These are phyloP conservation scores for Chrysosporium keratinophilum DNA, from an alignment of 2,329 filamentous ascomycete species.

Conservation along the genomic window DNA sequence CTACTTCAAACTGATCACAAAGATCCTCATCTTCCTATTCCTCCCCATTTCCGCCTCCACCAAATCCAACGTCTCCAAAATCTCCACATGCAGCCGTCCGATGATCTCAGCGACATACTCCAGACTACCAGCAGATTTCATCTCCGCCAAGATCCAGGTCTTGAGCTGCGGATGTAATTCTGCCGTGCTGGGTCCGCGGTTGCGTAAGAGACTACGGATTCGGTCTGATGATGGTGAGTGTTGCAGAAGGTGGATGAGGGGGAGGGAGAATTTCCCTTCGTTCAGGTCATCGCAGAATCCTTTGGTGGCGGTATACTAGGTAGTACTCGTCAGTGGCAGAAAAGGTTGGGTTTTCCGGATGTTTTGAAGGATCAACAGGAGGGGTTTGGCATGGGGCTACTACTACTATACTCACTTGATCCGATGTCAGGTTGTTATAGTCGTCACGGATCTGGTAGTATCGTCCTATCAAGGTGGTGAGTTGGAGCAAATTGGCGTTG, in stretches of 20 bases:
- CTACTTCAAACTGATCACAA: not conserved
- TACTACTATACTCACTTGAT: slow-evolving; percentile 17
- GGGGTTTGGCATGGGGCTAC: too few species aligned
- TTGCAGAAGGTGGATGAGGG: slow-evolving; percentile 60
- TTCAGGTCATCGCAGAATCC: slow-evolving; percentile 90
- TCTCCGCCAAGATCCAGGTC: slow-evolving; percentile 10
- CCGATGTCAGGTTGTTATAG: slow-evolving; percentile 64
- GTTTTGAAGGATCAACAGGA: too few species aligned
- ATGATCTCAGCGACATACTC: slow-evolving; percentile 3
- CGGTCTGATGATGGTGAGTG: not conserved
- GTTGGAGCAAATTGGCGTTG: slow-evolving; percentile 40
- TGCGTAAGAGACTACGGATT: not conserved
- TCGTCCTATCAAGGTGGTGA: slow-evolving; percentile 53
- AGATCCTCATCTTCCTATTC: not conserved
- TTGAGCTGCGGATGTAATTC: not conserved
- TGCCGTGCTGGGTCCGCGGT: not conserved
- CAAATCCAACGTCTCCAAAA: slow-evolving; percentile 1
- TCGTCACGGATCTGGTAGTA: slow-evolving; percentile 50
- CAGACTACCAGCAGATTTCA: slow-evolving; percentile 6
- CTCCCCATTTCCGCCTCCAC: not conserved
- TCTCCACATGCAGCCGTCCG: not conserved
- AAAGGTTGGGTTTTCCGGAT: not conserved
- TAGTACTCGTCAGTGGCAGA: slow-evolving; percentile 17
- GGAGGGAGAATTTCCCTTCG: slow-evolving; percentile 95
- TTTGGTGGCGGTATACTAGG: slow-evolving; percentile 69